Conservation (phyloP, 2,329 filamentous ascomycete genomes). For the Bipolaris zeicola region DNA sequence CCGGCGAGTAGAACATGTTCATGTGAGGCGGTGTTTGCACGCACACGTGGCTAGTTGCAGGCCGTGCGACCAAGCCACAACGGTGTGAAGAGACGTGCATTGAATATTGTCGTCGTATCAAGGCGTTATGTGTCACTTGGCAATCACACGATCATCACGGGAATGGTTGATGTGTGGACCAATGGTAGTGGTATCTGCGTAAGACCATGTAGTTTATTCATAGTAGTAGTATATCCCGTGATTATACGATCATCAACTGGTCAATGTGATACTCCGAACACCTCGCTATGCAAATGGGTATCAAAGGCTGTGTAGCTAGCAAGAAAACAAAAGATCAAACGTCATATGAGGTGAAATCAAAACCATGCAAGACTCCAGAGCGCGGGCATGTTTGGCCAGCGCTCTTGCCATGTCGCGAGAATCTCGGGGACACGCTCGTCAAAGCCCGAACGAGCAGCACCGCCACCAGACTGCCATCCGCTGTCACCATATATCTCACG, state of each 20-base stretch:
- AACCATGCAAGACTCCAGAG: constrained; percentile 97
- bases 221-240: neutral
- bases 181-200: neutral
- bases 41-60: constrained; percentile 17
- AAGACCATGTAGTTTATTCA: constrained; percentile 4
- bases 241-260: neutral
- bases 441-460: constrained; percentile 72
- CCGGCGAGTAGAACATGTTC: neutral
- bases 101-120: neutral
- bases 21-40: constrained; percentile 4
- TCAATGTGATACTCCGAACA: constrained; percentile 15
- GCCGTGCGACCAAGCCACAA: constrained; percentile 8
- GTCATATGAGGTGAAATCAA: constrained; percentile 47
- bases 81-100: constrained; percentile 5
- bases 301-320: constrained; percentile 14
- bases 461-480: constrained; percentile 68
- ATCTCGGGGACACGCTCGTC: constrained; percentile 94
- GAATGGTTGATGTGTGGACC: neutral
- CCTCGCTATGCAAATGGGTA: constrained; percentile 35
- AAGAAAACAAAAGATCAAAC: constrained; percentile 2
- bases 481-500: constrained; percentile 66
- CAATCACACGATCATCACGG: neutral
- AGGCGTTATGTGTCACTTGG: constrained; percentile 8
- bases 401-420: constrained; percentile 89
- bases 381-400: constrained; percentile 88